Percentiles rank a stretch among this genome's conserved stretches.
phyloP scores from a whole-genome alignment of 768 basidiomycete species.

The Xanthoconium stramineum region DNA sequence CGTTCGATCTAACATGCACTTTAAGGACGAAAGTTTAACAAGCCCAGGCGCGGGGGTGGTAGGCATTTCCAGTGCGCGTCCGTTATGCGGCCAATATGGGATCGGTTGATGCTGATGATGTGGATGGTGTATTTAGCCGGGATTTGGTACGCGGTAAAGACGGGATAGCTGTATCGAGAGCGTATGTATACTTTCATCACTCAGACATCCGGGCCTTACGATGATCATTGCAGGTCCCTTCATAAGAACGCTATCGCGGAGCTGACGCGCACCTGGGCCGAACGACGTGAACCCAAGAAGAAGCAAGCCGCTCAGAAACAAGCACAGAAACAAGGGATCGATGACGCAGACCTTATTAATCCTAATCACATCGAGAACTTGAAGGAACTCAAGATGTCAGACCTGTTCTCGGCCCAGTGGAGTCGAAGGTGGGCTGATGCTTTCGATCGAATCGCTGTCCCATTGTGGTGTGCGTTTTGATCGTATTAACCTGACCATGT shows the following conservation, averaged over 20 bases:
- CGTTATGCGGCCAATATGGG: neutral
- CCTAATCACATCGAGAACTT: constrained; percentile 73
- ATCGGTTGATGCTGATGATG: constrained; percentile 8
- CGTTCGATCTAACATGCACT: neutral
- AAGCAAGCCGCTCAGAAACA: constrained; percentile 55
- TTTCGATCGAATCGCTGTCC: neutral
- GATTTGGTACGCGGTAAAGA: constrained; percentile 57
- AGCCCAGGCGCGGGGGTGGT: constrained; percentile 85
- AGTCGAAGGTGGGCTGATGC: constrained; percentile 48
- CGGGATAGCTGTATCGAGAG: constrained; percentile 49
- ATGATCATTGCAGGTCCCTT: constrained; percentile 7
- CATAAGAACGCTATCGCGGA: constrained; percentile 36
- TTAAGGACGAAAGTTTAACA: constrained; percentile 73
- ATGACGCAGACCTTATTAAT: constrained; percentile 69
- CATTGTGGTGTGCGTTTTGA: neutral
- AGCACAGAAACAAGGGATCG: constrained; percentile 34
- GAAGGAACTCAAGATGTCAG: constrained; percentile 75
- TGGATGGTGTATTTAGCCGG: constrained; percentile 38
- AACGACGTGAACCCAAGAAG: constrained; percentile 13
- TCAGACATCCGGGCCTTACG: constrained; percentile 12
- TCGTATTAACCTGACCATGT: neutral
- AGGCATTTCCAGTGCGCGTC: constrained; percentile 68
- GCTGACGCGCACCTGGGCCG: constrained; percentile 51
- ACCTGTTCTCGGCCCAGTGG: constrained; percentile 63
- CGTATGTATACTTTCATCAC: constrained; percentile 35